Base-by-base conservation (phyloP, 2,329 filamentous ascomycete genomes). In the Colletotrichum sp. region DNA sequence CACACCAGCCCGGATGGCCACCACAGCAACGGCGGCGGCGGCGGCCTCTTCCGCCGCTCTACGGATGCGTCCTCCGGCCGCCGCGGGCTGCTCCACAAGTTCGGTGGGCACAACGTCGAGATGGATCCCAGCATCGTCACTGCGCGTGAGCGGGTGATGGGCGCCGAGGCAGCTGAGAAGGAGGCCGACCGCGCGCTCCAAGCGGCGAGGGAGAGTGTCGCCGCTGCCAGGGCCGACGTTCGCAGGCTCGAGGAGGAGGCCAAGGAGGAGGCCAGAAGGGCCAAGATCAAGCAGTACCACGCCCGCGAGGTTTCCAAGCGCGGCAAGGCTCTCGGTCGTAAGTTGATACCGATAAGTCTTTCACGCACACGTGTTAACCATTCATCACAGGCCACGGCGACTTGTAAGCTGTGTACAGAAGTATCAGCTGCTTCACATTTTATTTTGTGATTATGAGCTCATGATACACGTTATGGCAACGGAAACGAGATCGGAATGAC, bases 291-390 rank as follows among this genome's bases (percentile, higher is more conserved):
- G 89, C 89, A 93, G 84, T 87, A 88, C 68, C 91, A 94, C 80
- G 93, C 92, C 2, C 89, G 87, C 79, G 90, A 91, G 80, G 89
- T 94, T 34, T 92, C 90, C 8, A 94, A 93, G 90, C 88, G 92
- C 68, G 92, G 91, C n/a, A 92, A 92, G 83, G 89, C 90, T n/a
- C 89, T 94, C 75, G 93, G 93, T 72, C 90, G 92, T 93, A 87
- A 86, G 90, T 92, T 59, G n/a, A 44, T 5, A 32, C 59, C 36
- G 15, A 10, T 10, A 3, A 12, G 8, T 8, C n/a, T 34, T 15
- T 18, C 10, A 57, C 8, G 12, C 18, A 10, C 6, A 8, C 18
- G 5, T 32, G 32, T 59, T 76, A 52, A 76, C 52, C 18, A 6
- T 16, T 5, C 13, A 7, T 21, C 9, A 6, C 12, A 74, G 74